phyloP scores from a whole-genome alignment of 305 asterid genomes.

The Fraxinus nigra region DNA sequence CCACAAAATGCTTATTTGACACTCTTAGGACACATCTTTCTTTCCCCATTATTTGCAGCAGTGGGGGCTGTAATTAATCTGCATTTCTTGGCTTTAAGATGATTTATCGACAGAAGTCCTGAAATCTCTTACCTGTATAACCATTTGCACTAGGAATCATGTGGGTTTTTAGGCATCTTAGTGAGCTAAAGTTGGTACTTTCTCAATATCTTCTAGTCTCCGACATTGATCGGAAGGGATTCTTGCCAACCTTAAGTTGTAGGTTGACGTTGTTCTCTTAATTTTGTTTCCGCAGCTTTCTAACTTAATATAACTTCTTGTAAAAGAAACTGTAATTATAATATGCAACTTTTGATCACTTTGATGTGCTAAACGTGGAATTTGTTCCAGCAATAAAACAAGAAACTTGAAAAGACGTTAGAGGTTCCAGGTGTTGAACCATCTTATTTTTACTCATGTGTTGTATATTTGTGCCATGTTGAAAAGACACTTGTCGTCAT shows the following conservation, averaged over 20 bases:
- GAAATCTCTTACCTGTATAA: background rate
- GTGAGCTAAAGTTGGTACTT: background rate
- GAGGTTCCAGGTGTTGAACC: background rate
- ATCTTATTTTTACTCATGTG: background rate
- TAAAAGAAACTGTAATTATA: background rate
- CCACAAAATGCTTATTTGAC: background rate
- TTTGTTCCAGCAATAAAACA: background rate
- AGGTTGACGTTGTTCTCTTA: background rate
- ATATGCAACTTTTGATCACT: background rate
- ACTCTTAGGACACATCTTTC: background rate
- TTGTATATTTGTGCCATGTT: background rate
- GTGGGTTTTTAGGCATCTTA: background rate
- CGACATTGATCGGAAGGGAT: background rate
- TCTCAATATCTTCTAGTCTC: background rate
- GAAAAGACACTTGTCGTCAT: conserved; percentile 3
- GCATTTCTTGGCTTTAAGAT: background rate
- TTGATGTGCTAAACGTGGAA: background rate
- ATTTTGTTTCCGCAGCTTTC: background rate
- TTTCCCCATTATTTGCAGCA: background rate
- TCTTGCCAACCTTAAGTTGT: background rate
- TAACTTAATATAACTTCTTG: background rate
- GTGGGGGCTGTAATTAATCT: background rate
- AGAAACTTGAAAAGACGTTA: background rate
- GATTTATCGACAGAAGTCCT: background rate
- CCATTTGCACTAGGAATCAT: background rate